Percentiles rank a stretch among this genome's conserved stretches.
Conservation (phyloP, 768 basidiomycete species). For the Phaffia australis region DNA sequence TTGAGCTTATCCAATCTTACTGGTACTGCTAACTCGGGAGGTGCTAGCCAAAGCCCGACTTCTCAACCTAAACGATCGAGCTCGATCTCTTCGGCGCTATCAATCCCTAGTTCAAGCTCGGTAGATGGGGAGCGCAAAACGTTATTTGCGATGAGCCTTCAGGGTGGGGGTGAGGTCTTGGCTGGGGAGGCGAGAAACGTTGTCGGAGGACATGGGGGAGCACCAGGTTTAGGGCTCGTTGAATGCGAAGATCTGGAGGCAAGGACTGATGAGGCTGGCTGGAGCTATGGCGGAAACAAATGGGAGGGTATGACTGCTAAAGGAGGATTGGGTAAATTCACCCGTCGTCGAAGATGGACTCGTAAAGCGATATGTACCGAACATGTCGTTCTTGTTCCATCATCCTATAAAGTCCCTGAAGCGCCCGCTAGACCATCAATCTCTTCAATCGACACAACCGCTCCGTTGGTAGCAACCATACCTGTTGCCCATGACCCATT, state of each 20-base stretch:
- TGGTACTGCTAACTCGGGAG: too few species aligned
- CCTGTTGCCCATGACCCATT: too few species aligned
- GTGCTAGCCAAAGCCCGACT: constrained; percentile 28
- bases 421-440: too few species aligned
- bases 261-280: constrained; percentile 70
- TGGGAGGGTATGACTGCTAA: constrained; percentile 62
- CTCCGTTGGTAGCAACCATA: too few species aligned
- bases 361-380: constrained; percentile 18
- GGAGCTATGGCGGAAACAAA: constrained; percentile 91
- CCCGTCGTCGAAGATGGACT: constrained; percentile 21
- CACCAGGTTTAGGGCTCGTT: constrained; percentile 7
- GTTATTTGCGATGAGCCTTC: constrained; percentile 26
- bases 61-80: too few species aligned
- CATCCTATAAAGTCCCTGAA: too few species aligned
- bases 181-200: neutral
- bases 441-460: too few species aligned
- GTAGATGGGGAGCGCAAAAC: constrained; percentile 27
- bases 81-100: too few species aligned
- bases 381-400: constrained; percentile 13
- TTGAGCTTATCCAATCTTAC: too few species aligned
- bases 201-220: neutral
- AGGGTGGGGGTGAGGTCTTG: neutral
- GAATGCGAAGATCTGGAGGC: constrained; percentile 27
- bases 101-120: neutral
- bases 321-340: constrained; percentile 62